Evolutionary conservation across 164 flowering plant species (phyloP), one percentile per base, ranked within the genome.

Genomic region (Tetracentron sinense): DNA sequence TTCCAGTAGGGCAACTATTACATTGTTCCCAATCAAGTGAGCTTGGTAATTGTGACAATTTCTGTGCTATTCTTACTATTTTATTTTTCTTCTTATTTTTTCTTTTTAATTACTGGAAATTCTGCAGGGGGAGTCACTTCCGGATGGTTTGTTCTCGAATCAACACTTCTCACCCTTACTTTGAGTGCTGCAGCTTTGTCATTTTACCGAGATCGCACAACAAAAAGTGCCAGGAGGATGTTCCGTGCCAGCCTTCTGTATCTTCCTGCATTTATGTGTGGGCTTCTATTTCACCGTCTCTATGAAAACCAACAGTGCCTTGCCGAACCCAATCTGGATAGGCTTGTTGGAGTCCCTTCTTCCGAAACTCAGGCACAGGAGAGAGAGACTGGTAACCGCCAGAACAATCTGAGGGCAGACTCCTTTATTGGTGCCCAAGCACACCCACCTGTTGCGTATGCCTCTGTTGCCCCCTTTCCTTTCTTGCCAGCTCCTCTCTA

Each of bases 231-330:
- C 0, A 75, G 91, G 70, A 81, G 75, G 67, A 93, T 93, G 98
- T 90, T 93, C 66, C 86, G 82, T 77, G 94, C 92, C 20, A 93
- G 98, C 76, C 92, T 93, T 56, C 74, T 93, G 25, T 92, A 86
- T 74, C 96, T 92, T 62, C 98, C 96, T 6, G 84, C 88, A 26
- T 89, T 89, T 57, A 92, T 92, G 98, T 78, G 88, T 15, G 95
- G 98, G 29, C 75, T 89, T 35, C 69, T 93, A n/a, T 54, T 90
- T 62, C 97, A 93, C 65, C 90, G 95, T 8, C 59, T 72, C 21
- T 66, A 85, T 4, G 81, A 81, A 47, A 62, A 77, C 29, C 61
- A 83, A 26, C 76, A 75, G 53, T 19, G 22, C 57, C 27, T 68
- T 12, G 16, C 27, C 29, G 71, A 56, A 54, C 71, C 74, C 10